Percentiles rank a stretch among this genome's conserved stretches.
Conservation (phyloP, 1,284 basidiomycete genomes). For the Sutorius eximius region DNA sequence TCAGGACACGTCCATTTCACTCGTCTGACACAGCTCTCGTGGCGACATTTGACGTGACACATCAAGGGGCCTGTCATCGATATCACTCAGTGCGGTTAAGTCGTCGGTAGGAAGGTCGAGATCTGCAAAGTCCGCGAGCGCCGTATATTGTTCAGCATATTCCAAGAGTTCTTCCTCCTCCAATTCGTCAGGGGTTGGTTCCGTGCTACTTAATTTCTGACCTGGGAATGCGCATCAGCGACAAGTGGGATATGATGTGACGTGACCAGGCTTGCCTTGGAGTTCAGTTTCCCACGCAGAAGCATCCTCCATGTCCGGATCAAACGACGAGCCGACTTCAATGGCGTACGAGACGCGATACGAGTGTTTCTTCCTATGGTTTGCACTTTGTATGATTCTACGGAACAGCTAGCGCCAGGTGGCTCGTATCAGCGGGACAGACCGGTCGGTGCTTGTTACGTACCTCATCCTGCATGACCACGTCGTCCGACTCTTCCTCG, state of each 20-base stretch:
- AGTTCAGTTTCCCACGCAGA: conserved; percentile 58
- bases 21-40: not conserved
- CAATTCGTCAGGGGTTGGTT: conserved; percentile 44
- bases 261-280: conserved; percentile 31
- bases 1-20: conserved; percentile 33
- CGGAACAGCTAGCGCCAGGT: conserved; percentile 52
- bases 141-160: conserved; percentile 55
- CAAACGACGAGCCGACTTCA: conserved; percentile 74
- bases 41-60: not conserved
- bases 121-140: conserved; percentile 54
- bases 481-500: conserved; percentile 47
- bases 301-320: conserved; percentile 66
- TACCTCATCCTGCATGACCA: conserved; percentile 65
- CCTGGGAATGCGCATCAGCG: conserved; percentile 1
- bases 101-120: conserved; percentile 28
- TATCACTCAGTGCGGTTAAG: conserved; percentile 20
- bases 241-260: not conserved
- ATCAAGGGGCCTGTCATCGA: conserved; percentile 15
- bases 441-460: not conserved
- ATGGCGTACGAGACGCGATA: conserved; percentile 60
- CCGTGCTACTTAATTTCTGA: conserved; percentile 12
- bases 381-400: conserved; percentile 56
- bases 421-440: conserved; percentile 4
- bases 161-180: conserved; percentile 59
- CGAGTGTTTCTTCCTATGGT: conserved; percentile 46